Conservation (phyloP, 495 filamentous ascomycete species). For the Copromyces sp. region DNA sequence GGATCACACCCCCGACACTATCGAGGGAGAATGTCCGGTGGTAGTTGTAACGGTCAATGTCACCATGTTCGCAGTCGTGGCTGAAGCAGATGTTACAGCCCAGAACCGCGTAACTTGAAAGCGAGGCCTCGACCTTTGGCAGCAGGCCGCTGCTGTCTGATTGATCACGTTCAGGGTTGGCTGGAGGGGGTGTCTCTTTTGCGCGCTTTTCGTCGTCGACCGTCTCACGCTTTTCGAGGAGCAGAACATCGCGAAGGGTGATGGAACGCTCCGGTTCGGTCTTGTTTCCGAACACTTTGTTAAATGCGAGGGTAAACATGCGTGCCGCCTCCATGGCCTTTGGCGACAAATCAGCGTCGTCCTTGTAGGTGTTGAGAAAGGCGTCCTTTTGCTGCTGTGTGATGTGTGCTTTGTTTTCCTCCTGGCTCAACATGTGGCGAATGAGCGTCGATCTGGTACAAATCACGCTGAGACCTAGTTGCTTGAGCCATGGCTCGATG, state of each 20-base stretch:
- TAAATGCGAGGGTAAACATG: constrained; percentile 35
- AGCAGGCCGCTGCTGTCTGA: constrained; percentile 7
- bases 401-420: constrained; percentile 25
- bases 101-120: constrained; percentile 35
- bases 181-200: constrained; percentile 30
- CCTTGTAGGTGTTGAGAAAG: constrained; percentile 29
- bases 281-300: constrained; percentile 27
- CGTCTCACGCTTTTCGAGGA: constrained; percentile 34
- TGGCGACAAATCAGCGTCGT: constrained; percentile 23
- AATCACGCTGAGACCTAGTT: constrained; percentile 26
- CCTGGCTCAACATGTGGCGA: constrained; percentile 31
- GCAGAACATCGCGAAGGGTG: constrained; percentile 31
- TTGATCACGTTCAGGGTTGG: constrained; percentile 5
- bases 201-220: constrained; percentile 35
- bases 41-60: constrained; percentile 36
- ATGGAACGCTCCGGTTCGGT: constrained; percentile 15
- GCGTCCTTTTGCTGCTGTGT: constrained; percentile 35
- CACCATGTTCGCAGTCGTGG: constrained; percentile 41
- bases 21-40: constrained; percentile 34
- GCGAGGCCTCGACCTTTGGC: constrained; percentile 24
- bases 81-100: constrained; percentile 38
- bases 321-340: constrained; percentile 22
- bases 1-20: constrained; percentile 13
- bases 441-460: constrained; percentile 35
- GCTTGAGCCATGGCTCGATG: constrained; percentile 34